Conservation (phyloP, 2,329 filamentous ascomycete species). For the Allantophomopsis lycopodina region DNA sequence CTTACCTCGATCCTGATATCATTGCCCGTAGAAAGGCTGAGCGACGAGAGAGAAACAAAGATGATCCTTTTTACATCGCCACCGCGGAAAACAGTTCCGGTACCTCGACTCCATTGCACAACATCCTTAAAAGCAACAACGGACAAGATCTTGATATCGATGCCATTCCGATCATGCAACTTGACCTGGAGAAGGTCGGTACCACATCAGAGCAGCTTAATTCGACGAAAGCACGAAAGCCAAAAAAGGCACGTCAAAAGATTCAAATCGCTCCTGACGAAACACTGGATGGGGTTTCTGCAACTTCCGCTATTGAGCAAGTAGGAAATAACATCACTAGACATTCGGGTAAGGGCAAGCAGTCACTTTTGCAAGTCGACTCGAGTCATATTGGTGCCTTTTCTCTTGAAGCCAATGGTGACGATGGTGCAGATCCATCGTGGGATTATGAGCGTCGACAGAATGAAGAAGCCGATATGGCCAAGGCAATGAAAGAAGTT, state of each 20-base stretch:
- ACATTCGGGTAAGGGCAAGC: conserved; percentile 38
- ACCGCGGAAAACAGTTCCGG: conserved; percentile 36
- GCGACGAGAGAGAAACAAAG: conserved; percentile 67
- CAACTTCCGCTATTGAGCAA: conserved; percentile 30
- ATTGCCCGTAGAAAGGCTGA: conserved; percentile 63
- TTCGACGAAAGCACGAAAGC: conserved; percentile 19
- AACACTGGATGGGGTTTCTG: conserved; percentile 41
- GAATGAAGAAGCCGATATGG: conserved; percentile 79
- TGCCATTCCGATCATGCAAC: conserved; percentile 87
- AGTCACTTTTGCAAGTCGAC: conserved; percentile 67
- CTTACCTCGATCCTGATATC: conserved; percentile 59
- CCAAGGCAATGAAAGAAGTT: conserved; percentile 74
- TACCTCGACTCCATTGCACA: conserved; percentile 65
- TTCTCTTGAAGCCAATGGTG: conserved; percentile 42
- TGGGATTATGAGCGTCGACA: conserved; percentile 53
- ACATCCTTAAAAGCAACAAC: conserved; percentile 59
- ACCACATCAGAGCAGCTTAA: conserved; percentile 12
- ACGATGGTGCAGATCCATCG: conserved; percentile 17
- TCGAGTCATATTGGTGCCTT: conserved; percentile 68
- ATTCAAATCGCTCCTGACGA: conserved; percentile 63
- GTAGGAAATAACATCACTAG: conserved; percentile 41
- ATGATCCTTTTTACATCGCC: conserved; percentile 91
- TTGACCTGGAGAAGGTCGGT: conserved; percentile 53
- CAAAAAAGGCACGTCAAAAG: conserved; percentile 34
- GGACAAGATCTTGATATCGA: conserved; percentile 79